Conservation (phyloP, 805 yeast genomes). For the Yarrowia sp. region DNA sequence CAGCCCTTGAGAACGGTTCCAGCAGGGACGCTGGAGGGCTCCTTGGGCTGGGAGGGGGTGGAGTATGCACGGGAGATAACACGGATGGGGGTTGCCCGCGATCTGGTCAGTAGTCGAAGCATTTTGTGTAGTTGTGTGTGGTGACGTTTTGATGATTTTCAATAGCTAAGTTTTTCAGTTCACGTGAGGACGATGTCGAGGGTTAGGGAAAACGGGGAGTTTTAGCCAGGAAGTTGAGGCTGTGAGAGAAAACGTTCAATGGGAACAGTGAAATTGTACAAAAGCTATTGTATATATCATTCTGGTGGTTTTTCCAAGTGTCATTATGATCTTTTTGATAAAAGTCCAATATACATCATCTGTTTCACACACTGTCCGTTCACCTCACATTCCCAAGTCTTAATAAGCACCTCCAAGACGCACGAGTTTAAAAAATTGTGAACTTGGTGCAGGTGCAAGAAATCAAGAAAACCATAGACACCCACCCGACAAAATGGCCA, state of each 20-base stretch:
- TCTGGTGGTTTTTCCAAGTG: too few species aligned
- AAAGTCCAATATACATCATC: too few species aligned
- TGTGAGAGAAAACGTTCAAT: too few species aligned
- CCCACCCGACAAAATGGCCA: slow-evolving; percentile 54
- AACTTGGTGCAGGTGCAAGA: not conserved
- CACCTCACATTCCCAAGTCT: too few species aligned
- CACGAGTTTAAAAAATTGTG: slow-evolving; percentile 24
- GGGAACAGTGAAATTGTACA: too few species aligned
- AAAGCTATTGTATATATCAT: too few species aligned
- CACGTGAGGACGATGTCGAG: not conserved
- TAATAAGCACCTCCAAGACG: slow-evolving; percentile 12
- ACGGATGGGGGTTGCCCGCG: slow-evolving; percentile 8
- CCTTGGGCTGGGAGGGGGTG: slow-evolving; percentile 30
- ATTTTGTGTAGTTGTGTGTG: slow-evolving; percentile 11
- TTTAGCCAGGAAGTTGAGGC: too few species aligned
- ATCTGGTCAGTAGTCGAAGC: slow-evolving; percentile 26
- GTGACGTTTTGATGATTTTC: not conserved
- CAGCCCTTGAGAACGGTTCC: slow-evolving; percentile 65
- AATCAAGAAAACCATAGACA: not conserved
- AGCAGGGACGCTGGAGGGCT: slow-evolving; percentile 46
- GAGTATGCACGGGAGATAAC: slow-evolving; percentile 3
- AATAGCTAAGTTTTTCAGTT: slow-evolving; percentile 18
- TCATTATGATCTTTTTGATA: too few species aligned
- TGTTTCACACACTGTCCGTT: too few species aligned
- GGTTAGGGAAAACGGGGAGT: not conserved